Base-by-base conservation (phyloP, 345 rosid species). In the Lepidium sativum region DNA sequence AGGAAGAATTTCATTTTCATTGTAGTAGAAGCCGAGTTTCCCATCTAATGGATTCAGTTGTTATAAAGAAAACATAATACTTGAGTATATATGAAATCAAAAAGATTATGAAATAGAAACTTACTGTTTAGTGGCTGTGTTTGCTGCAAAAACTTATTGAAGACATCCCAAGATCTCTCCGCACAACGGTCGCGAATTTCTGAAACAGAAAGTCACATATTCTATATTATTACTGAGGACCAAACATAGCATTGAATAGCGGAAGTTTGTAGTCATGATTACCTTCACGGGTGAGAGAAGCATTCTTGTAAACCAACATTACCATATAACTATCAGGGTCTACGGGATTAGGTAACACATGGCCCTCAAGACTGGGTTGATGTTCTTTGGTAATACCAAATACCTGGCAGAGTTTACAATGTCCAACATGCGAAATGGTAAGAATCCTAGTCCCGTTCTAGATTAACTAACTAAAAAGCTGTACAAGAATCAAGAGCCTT, bases 211-310 rank as follows among this genome's bases (percentile, higher is more conserved):
- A 12, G n/a, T 4, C 49, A 15, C 33, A 33, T 55, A 57, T 23
- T 23, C 25, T 21, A 1, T 32, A 6, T 38, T 45, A 16, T 62
- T 12, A 27, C 29, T 42, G 33, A 40, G 53, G 38, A 20, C 33
- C 20, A 45, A 53, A 34, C 32, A 70, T 15, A 25, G n/a, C 32
- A 3, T 14, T 21, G 34, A 51, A 33, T 21, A 17, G 25, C 14
- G 3, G 27, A 43, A 58, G 39, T 63, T 56, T 65, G 23, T 27
- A 54, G 50, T 21, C 9, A 23, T 18, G 20, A 39, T 13, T 70
- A 90, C 97, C 97, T 88, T 94, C 99, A 50, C 92, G 94, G 38
- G 89, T 81, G 58, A 90, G 80, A 69, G 99, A 91, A n/a, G 83
- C 96, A 71, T 91, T 89, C 78, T 88, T 86, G 84, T 87, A 90